Evolutionary conservation across 768 basidiomycete genomes (phyloP).

Genomic region (Coprinopsis sp.): DNA sequence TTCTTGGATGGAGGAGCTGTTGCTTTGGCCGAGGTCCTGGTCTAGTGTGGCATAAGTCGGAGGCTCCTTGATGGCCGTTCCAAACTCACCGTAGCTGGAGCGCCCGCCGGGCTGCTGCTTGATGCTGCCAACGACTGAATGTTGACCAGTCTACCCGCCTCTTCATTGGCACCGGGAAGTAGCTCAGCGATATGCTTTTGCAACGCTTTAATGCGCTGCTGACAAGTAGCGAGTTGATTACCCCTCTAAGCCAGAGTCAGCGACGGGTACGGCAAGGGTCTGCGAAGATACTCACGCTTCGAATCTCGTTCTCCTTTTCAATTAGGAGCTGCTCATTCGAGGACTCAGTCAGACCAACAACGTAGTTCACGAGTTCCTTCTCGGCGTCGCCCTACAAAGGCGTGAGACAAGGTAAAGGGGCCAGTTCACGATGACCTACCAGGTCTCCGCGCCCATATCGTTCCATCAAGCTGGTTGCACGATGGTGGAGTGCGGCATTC

Average conservation of each 20-base stretch:
- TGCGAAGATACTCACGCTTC: slow-evolving; percentile 33
- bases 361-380: slow-evolving; percentile 41
- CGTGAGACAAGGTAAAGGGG: not conserved
- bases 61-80: too few species aligned
- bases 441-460: slow-evolving; percentile 44
- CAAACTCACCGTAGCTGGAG: too few species aligned
- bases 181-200: slow-evolving; percentile 43
- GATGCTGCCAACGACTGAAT: slow-evolving; percentile 35
- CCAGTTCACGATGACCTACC: slow-evolving; percentile 29
- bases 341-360: slow-evolving; percentile 41
- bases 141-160: slow-evolving; percentile 32
- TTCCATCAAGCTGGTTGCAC: slow-evolving; percentile 24
- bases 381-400: slow-evolving; percentile 42
- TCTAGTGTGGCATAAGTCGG: too few species aligned
- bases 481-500: slow-evolving; percentile 22
- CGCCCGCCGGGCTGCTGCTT: too few species aligned
- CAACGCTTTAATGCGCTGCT: slow-evolving; percentile 39
- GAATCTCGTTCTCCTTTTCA: slow-evolving; percentile 52
- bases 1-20: too few species aligned
- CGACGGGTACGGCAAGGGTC: slow-evolving; percentile 5
- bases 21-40: too few species aligned
- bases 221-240: slow-evolving; percentile 38
- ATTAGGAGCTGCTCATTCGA: slow-evolving; percentile 51
- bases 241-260: slow-evolving; percentile 36
- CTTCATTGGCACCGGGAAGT: slow-evolving; percentile 30